Conservation (phyloP, 495 filamentous ascomycete genomes). For the Penicillium macrosclerotiorum region DNA sequence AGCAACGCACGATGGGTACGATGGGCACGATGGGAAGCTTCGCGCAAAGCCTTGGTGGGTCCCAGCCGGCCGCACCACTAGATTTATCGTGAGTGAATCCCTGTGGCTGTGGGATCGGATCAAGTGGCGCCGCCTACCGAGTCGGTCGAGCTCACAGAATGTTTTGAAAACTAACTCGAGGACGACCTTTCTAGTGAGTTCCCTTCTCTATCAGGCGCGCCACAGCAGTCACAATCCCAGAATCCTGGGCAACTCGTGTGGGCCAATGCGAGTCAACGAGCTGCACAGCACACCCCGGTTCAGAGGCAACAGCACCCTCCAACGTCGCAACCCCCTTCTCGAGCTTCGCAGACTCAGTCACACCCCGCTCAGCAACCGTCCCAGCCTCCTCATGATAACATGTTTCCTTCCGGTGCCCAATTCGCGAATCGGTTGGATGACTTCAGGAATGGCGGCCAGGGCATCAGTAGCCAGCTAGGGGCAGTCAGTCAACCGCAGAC, state of each 20-base stretch:
- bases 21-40: constrained; percentile 66
- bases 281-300: constrained; percentile 57
- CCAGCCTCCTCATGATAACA: constrained; percentile 56
- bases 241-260: constrained; percentile 63
- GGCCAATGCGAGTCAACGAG: constrained; percentile 59
- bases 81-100: constrained; percentile 72
- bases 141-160: constrained; percentile 2
- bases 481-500: constrained; percentile 60
- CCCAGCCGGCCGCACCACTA: constrained; percentile 70
- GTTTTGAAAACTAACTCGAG: constrained; percentile 17
- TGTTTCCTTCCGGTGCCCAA: constrained; percentile 50
- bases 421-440: constrained; percentile 57
- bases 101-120: not conserved
- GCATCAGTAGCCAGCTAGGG: constrained; percentile 55
- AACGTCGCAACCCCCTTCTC: constrained; percentile 44
- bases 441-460: constrained; percentile 59
- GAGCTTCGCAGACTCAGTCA: constrained; percentile 49
- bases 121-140: constrained; percentile 3
- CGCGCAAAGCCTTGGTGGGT: constrained; percentile 76
- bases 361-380: constrained; percentile 59
- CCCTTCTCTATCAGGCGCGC: constrained; percentile 71
- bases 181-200: constrained; percentile 67
- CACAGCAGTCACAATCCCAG: constrained; percentile 61
- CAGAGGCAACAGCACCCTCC: constrained; percentile 65
- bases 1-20: constrained; percentile 62